Percentiles rank a stretch among this genome's conserved stretches.
Conservation (phyloP, 176 grass and related monocot genomes). For the Raddia distichophylla region DNA sequence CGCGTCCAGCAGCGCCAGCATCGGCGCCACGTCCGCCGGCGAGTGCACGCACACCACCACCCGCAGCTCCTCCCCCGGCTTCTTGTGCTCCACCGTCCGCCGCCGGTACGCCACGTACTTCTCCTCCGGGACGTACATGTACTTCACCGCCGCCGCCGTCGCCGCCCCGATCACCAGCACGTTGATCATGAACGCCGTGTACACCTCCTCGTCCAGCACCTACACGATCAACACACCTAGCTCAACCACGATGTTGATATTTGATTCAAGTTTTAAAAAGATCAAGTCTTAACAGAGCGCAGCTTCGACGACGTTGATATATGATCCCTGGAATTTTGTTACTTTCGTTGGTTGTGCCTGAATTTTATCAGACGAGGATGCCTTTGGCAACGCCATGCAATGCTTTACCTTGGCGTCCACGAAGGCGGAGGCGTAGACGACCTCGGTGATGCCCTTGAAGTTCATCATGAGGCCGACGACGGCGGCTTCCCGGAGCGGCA, state of each 20-base stretch:
- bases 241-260: neutral
- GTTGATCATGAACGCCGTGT: slow-evolving; percentile 55
- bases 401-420: slow-evolving; percentile 27
- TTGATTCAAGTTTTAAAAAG: no score
- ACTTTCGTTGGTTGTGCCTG: no score
- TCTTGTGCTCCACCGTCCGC: slow-evolving; percentile 65
- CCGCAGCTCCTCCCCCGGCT: slow-evolving; percentile 63
- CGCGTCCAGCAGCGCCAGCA: slow-evolving; percentile 66
- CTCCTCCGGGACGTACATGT: slow-evolving; percentile 76
- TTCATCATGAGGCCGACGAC: slow-evolving; percentile 78
- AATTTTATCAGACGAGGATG: no score
- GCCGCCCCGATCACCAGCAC: slow-evolving; percentile 48
- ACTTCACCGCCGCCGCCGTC: slow-evolving; percentile 59
- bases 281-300: no score
- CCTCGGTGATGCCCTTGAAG: slow-evolving; percentile 75
- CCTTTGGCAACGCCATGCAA: neutral
- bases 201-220: slow-evolving; percentile 50
- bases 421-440: slow-evolving; percentile 47
- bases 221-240: neutral
- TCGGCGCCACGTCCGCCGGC: slow-evolving; percentile 56
- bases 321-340: no score
- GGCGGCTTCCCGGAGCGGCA: slow-evolving; percentile 51
- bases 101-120: slow-evolving; percentile 60
- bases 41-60: slow-evolving; percentile 72
- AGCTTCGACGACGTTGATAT: no score